Base-by-base conservation (phyloP, 371 early-diverging fungal genomes). In the Apophysomyces sp. region DNA sequence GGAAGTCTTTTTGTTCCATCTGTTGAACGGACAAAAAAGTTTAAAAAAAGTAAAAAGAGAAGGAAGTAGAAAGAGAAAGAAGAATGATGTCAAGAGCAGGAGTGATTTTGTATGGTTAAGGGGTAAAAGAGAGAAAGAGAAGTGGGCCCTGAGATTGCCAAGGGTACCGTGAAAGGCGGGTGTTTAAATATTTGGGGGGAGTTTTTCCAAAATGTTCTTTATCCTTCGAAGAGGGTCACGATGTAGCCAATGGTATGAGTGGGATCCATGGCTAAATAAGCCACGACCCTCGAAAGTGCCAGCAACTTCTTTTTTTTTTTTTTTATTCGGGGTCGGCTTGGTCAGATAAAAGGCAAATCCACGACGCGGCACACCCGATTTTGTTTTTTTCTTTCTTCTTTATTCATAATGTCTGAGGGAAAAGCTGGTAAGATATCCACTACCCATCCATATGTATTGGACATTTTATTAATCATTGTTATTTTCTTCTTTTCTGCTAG, bases 361-460 rank as follows among this genome's bases (percentile, higher is more conserved):
- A 21, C 49, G 49, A 44, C 18, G 49, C 49, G 21, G 9, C 9
- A 44, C 11, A 21, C 29, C 51, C 31, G 32, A 49, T 39, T 58
- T 55, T 18, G 37, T 36, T 40, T 40, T 40, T 40, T 61, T 55
- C 55, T 61, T 55, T 34, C 39, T 55, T 32, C 15, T 30, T 8
- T n/a, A 55, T 56, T 57, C 24, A 49, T 26, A 37, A 52, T 69
- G 63, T 53, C 69, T 62, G 29, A 62, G 21, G 61, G 67, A 63
- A 60, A 63, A 73, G 30, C 73, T 72, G 61, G 52, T 52, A 54
- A 37, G 44, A 67, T 89, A 91, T 58, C 72, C 83, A 13, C 9
- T 18, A 18, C 2, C 4, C 21, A 21, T 44, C 49, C 24, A 3
- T 16, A 7, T 41, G 18, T 1, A 41, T 41, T 41, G 6, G 13